These are phyloP conservation scores for Dryadomyces quercus-mongolicae DNA, from an alignment of 2,329 filamentous ascomycete genomes.

Conservation along the genomic window DNA sequence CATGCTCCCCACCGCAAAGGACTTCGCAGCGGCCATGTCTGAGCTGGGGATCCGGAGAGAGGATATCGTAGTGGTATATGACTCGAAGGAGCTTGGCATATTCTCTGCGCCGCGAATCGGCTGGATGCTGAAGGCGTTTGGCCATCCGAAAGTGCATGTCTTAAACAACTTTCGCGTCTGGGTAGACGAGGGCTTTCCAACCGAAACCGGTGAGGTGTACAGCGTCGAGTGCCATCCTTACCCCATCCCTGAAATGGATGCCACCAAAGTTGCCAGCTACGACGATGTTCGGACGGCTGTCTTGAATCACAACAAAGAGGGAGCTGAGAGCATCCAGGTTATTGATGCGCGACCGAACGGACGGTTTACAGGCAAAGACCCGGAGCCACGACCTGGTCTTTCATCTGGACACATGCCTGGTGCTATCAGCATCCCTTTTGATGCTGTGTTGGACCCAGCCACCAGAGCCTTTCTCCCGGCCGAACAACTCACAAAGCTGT, in stretches of 20 bases:
- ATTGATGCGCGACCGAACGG: constrained; percentile 74
- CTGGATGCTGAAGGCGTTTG: constrained; percentile 87
- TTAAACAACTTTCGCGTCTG: constrained; percentile 95
- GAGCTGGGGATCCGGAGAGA: constrained; percentile 76
- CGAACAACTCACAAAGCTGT: constrained; percentile 61
- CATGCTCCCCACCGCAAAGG: constrained; percentile 76
- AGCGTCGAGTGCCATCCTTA: constrained; percentile 53
- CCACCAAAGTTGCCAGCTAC: constrained; percentile 60
- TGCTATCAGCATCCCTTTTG: constrained; percentile 71
- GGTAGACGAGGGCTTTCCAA: constrained; percentile 72
- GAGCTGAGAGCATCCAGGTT: constrained; percentile 72
- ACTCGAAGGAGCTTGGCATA: constrained; percentile 80
- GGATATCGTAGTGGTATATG: constrained; percentile 89
- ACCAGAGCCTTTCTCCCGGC: constrained; percentile 69
- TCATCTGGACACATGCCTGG: constrained; percentile 88
- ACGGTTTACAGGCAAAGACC: constrained; percentile 69
- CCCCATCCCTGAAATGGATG: constrained; percentile 48
- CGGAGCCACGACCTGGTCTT: constrained; percentile 76
- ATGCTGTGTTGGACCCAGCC: constrained; percentile 65
- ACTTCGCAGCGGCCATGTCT: constrained; percentile 81
- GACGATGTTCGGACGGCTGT: constrained; percentile 73
- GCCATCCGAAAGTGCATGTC: constrained; percentile 77
- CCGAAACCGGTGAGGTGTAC: constrained; percentile 66
- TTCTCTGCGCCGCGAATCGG: constrained; percentile 88
- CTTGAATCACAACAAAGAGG: constrained; percentile 67